Evolutionary conservation across 2,329 filamentous ascomycete species (phyloP).

Genomic region (Talaromyces sp.): DNA sequence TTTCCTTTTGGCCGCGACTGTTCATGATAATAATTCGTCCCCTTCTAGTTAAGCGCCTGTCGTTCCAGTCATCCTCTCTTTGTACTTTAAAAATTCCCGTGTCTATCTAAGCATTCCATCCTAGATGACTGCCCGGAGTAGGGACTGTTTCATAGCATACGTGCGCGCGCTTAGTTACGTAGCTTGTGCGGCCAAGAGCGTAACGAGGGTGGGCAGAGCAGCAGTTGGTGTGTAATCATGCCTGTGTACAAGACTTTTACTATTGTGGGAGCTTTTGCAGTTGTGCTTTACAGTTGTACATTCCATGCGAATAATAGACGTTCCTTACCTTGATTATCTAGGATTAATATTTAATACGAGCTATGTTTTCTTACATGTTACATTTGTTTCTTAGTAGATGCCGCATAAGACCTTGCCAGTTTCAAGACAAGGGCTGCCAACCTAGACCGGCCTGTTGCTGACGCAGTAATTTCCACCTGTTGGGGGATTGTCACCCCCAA

Average conservation of each 20-base stretch:
- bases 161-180: neutral
- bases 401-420: too few species aligned
- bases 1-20: conserved; percentile 15
- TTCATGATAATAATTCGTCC: conserved; percentile 41
- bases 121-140: neutral
- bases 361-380: neutral
- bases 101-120: neutral
- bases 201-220: neutral
- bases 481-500: neutral
- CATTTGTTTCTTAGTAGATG: neutral
- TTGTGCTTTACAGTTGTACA: neutral
- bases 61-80: neutral
- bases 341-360: neutral
- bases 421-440: too few species aligned
- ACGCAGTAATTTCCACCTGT: neutral
- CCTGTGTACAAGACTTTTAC: neutral
- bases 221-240: neutral
- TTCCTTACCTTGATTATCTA: neutral
- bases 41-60: conserved; percentile 12
- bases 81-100: neutral
- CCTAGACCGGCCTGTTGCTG: neutral
- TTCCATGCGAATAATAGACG: neutral
- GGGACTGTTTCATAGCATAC: neutral
- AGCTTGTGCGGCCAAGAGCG: neutral
- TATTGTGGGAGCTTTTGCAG: neutral